Evolutionary conservation across 257 asterid species (phyloP).

Genomic region (Verbascum thapsus): DNA sequence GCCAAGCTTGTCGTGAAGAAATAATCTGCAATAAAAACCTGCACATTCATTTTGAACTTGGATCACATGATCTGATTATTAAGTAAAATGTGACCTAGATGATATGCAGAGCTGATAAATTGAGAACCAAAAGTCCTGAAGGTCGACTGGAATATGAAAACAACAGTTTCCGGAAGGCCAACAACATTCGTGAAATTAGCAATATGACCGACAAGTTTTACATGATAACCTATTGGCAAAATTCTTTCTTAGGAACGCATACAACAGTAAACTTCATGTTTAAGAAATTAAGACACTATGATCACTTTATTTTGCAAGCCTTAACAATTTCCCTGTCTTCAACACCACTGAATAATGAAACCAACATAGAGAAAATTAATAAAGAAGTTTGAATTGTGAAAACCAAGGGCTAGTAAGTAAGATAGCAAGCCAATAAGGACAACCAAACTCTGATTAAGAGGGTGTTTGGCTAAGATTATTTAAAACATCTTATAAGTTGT

Average conservation of each 20-base stretch:
- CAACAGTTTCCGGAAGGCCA: not conserved
- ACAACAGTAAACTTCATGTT: not conserved
- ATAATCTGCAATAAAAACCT: constrained; percentile 90
- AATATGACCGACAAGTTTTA: not conserved
- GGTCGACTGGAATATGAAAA: not conserved
- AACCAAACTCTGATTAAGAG: not conserved
- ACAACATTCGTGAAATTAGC: not conserved
- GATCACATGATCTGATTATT: constrained; percentile 20
- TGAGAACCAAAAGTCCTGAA: constrained; percentile 2
- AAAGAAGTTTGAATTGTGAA: constrained; percentile 1
- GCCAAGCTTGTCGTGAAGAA: constrained; percentile 81
- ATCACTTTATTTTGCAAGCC: not conserved
- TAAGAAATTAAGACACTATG: not conserved
- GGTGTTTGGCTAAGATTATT: too few species aligned
- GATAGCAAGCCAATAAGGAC: constrained; percentile 5
- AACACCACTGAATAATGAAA: not conserved
- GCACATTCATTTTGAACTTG: constrained; percentile 38
- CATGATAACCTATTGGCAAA: not conserved
- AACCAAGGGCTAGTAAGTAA: not conserved
- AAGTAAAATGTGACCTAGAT: not conserved
- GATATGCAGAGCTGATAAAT: constrained; percentile 4
- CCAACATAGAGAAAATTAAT: not conserved
- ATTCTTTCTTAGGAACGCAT: not conserved
- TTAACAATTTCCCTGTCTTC: not conserved
- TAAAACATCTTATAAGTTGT: too few species aligned